Evolutionary conservation across 768 basidiomycete genomes (phyloP), one percentile per base, ranked within the genome.

Genomic region (Kwoniella dendrophila): DNA sequence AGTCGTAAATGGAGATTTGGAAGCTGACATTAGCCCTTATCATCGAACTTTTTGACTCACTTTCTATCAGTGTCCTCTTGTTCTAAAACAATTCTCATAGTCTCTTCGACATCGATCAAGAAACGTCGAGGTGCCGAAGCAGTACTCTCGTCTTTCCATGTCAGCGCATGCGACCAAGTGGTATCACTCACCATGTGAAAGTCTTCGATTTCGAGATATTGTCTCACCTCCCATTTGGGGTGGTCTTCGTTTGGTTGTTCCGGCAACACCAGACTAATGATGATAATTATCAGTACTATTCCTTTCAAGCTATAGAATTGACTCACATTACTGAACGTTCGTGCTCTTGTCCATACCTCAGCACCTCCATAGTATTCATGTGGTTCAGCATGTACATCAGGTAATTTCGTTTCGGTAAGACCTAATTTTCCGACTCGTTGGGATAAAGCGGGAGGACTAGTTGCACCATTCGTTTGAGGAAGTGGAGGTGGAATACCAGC

Each of bases 41-140:
- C 16, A 5, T 16, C 22, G n/a, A 26, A 14, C 12, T 29, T n/a
- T 22, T 10, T 20, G 3, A 64, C 80, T 54, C 49, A 82, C 81
- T 97, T 92, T 32, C 89, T 90, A 66, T 98, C 92, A 14, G 95
- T 97, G 76, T 99, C 95, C 77, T 99, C 95, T 78, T 97, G 95
- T 80, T 96, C 92, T 29, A 99, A 86, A 10, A 98, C 87, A 59
- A 96, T 86, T 34, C 94, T 88, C 73, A 99, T 92, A 32, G 95
- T 99, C 80, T 97, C 95, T 73, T 98, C 95, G 16, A 98, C 95
- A 74, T 97, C 95, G 60, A 98, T 92, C 52, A 98, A 84, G 82
- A 95, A 98, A 40, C 93, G 88, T 43, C 94, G 83, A 2, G 92
- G 90, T 0, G 84, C 87, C 0, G 87, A 72, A 16, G 86, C 84